Evolutionary conservation across 768 basidiomycete genomes (phyloP).

Genomic region (Sarcodon aspratus): DNA sequence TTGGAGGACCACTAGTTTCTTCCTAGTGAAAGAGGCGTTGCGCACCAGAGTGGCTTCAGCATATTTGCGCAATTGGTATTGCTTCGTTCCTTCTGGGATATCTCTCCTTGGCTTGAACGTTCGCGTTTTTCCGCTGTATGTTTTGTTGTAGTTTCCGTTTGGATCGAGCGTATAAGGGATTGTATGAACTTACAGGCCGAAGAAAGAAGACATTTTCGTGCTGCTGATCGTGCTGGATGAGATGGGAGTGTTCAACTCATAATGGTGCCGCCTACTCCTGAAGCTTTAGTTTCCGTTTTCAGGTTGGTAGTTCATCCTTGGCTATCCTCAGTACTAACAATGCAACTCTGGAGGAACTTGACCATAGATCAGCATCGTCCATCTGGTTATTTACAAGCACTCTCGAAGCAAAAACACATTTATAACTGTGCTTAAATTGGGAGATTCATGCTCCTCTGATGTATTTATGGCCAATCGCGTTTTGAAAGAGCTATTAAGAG

Average conservation of each 20-base stretch:
- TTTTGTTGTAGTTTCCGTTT: not conserved
- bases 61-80: slow-evolving; percentile 96
- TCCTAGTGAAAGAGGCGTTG: not conserved
- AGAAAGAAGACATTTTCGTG: slow-evolving; percentile 70
- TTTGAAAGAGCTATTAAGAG: no score
- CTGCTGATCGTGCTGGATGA: not conserved
- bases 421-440: no score
- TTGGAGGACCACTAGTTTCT: not conserved
- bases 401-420: no score
- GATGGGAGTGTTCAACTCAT: not conserved
- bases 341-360: no score
- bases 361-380: no score
- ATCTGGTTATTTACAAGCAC: no score
- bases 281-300: no score
- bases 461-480: no score
- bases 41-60: slow-evolving; percentile 88
- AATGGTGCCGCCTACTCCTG: no score
- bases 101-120: slow-evolving; percentile 96
- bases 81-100: slow-evolving; percentile 92
- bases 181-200: slow-evolving; percentile 55
- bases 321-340: no score
- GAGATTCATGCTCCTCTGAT: no score
- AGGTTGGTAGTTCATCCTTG: no score
- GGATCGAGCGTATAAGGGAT: not conserved
- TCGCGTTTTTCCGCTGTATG: slow-evolving; percentile 69